Conservation (phyloP, 495 filamentous ascomycete species). For the Hypoxylon subgilvum region DNA sequence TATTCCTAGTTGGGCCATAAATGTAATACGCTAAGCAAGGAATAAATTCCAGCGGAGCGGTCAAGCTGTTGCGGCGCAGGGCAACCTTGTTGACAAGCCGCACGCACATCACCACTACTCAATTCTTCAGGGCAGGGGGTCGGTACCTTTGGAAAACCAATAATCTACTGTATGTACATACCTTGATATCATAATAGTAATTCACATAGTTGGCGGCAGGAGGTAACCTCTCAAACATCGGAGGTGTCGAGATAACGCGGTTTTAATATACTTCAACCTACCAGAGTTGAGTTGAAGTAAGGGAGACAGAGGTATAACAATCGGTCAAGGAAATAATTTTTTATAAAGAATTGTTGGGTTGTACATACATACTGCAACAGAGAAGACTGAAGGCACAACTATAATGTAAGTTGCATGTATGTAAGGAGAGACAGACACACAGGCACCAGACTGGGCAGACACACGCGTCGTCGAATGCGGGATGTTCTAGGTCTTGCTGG, state of each 20-base stretch:
- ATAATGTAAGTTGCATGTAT: background rate
- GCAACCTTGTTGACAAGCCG: conserved; percentile 17
- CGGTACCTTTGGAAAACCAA: conserved; percentile 12
- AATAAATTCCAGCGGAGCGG: conserved; percentile 31
- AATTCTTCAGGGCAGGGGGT: conserved; percentile 21
- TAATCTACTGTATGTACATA: background rate
- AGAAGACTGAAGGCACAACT: conserved; percentile 16
- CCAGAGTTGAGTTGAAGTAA: background rate
- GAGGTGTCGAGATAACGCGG: background rate
- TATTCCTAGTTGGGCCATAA: conserved; percentile 16
- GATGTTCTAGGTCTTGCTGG: background rate
- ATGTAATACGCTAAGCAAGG: conserved; percentile 20
- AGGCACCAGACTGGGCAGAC: background rate
- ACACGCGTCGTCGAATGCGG: background rate
- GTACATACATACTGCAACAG: background rate
- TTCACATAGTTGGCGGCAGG: background rate
- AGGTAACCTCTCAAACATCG: background rate
- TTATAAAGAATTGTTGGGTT: no score
- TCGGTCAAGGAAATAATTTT: conserved; percentile 16
- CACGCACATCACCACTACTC: conserved; percentile 9
- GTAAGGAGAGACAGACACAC: background rate
- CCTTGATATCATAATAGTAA: background rate
- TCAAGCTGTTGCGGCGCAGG: conserved; percentile 35
- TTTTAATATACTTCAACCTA: no score
- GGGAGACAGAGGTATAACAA: background rate